Evolutionary conservation across 441 rosid genomes (phyloP), one percentile per base, ranked within the genome.

Genomic region (Adansonia madagascariensis): DNA sequence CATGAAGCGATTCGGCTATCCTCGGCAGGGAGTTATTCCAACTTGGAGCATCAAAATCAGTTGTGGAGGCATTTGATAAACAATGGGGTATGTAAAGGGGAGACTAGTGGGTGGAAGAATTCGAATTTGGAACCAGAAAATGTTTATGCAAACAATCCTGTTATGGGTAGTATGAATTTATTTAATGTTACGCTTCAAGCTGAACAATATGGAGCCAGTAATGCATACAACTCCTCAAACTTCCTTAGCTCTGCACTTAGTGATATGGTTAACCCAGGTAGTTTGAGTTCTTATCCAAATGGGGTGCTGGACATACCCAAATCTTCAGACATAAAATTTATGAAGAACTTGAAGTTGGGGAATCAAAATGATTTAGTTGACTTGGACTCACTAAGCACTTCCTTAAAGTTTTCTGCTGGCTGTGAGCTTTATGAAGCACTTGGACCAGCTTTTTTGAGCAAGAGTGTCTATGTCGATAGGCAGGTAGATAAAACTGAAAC

Each of bases 351-450:
- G 79, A 63, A 78, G 56, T 61, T 80, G 73, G 87, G 83, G 80
- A 80, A 73, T 79, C 88, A 82, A 80, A 80, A 71, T 24, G 84
- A 82, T 77, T 80, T 85, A 52, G 80, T 79, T 82, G 80, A 81
- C 60, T 67, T 80, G 35, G 87, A 82, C 75, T 76, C 81, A 50
- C 71, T 86, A 31, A 79, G 80, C 71, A 44, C 84, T 46, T 82
- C 88, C 73, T 86, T 88, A 49, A 88, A 88, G 84, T 86, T 87
- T 81, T 87, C 89, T 50, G 86, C 93, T 80, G 94, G 88, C 68
- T 91, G 85, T 46, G 99, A 95, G 89, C 89, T 95, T 81, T 88
- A 86, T 77, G 97, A 93, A 86, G 99, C 91, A 43, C 89, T 95
- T 50, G 98, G 98, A 75, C 92, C 96, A 67, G 84, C 83, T 66